Percentiles rank a stretch among this genome's conserved stretches.
phyloP scores from a whole-genome alignment of 495 filamentous ascomycete genomes.

The Cairneyella variabilis region DNA sequence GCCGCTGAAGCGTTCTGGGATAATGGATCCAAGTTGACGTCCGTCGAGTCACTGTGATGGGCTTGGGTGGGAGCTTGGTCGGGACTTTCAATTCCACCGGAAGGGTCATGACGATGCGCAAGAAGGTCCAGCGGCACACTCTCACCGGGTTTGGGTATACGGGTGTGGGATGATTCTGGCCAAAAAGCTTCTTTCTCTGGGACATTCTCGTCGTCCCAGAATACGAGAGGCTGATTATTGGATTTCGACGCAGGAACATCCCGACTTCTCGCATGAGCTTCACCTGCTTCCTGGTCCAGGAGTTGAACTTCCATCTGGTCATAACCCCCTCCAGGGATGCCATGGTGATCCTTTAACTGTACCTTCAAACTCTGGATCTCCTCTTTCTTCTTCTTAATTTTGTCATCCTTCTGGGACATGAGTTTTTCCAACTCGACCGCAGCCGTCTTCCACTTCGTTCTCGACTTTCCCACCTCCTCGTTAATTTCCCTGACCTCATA shows the following conservation, averaged over 20 bases:
- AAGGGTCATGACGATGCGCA: neutral
- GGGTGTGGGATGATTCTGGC: too few relatives aligned
- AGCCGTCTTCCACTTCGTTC: slow-evolving; percentile 26
- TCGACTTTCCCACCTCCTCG: neutral
- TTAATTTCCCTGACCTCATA: neutral
- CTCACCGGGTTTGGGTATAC: too few relatives aligned
- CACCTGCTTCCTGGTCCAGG: neutral
- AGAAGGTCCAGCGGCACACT: neutral
- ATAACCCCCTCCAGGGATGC: neutral
- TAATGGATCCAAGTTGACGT: neutral
- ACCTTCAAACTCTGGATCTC: slow-evolving; percentile 16
- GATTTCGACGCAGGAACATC: neutral
- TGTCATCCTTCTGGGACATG: slow-evolving; percentile 12
- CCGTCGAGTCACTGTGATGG: slow-evolving; percentile 29
- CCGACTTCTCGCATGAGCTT: neutral
- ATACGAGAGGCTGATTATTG: neutral
- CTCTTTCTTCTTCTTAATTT: slow-evolving; percentile 15
- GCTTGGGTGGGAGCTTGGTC: slow-evolving; percentile 2
- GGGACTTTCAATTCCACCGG: neutral
- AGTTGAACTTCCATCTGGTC: neutral
- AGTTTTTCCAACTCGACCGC: slow-evolving; percentile 25
- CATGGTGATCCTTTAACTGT: neutral
- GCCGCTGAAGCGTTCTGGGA: neutral
- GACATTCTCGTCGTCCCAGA: neutral
- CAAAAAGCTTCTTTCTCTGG: too few relatives aligned